Evolutionary conservation across 2,329 filamentous ascomycete species (phyloP).

Genomic region (Cladophialophora bantiana): DNA sequence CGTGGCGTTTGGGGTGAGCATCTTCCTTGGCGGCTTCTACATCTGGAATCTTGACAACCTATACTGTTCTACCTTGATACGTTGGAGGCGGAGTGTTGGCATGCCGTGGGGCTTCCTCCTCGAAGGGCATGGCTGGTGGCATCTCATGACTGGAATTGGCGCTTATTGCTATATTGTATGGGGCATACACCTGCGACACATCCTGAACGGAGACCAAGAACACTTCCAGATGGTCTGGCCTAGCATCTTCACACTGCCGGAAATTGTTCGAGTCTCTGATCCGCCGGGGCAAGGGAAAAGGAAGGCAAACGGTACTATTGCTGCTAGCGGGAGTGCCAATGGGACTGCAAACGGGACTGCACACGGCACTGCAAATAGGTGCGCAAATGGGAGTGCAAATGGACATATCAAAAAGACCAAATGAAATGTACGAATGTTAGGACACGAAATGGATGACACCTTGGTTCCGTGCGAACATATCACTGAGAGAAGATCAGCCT

Average conservation of each 20-base stretch:
- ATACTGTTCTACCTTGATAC: constrained; percentile 71
- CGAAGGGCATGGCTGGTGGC: constrained; percentile 78
- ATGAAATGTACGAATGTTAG: neutral
- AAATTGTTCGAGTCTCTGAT: constrained; percentile 49
- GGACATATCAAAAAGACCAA: constrained; percentile 17
- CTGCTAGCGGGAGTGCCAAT: constrained; percentile 11
- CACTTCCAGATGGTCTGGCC: constrained; percentile 77
- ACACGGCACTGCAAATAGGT: neutral
- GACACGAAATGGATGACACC: neutral
- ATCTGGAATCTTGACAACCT: constrained; percentile 82
- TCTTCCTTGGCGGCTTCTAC: constrained; percentile 76
- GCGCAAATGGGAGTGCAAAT: constrained; percentile 7
- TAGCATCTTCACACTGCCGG: constrained; percentile 64
- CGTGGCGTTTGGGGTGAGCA: constrained; percentile 69
- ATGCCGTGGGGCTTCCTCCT: constrained; percentile 82
- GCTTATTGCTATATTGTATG: constrained; percentile 86
- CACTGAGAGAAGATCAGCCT: neutral
- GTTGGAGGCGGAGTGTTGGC: constrained; percentile 71
- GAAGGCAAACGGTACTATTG: neutral
- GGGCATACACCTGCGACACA: constrained; percentile 81
- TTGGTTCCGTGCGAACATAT: neutral
- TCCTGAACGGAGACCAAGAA: constrained; percentile 74
- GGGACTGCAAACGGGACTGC: neutral
- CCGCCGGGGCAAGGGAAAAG: constrained; percentile 13
- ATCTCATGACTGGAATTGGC: constrained; percentile 80